Base-by-base conservation (phyloP, 140 eudicot genomes). In the Stevia rebaudiana region DNA sequence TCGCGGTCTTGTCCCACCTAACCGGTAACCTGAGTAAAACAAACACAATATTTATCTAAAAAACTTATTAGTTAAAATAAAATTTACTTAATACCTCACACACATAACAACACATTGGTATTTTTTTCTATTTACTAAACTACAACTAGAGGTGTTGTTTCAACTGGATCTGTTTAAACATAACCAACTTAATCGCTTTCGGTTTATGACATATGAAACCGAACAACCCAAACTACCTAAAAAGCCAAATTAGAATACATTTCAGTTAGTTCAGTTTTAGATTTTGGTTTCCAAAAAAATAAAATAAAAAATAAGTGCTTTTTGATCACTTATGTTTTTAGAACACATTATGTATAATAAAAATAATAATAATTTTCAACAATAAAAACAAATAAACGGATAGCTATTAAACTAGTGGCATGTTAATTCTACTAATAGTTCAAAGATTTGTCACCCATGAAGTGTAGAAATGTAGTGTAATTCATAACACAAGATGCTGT, bases 1-100 rank as follows among this genome's bases (percentile, higher is more conserved):
- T 85, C 13, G 69, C 90, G 15, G 87, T 82, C 86, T 85, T 92
- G 81, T 92, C 98, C 98, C 98, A 92, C 18, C 95, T 85, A 69
- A 92, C 98, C 0, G 98, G 98, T 54, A 88, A 83, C 84, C 98
- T 92, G 81, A 58, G 61, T 6, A 73, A 47, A 76, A 13, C 5
- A 41, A 16, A 49, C 12, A 48, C 30, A 49, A 22, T 4, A 16
- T 8, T 25, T 24, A 28, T 55, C 41, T 54, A 15, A 55, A 55
- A 21, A 22, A 15, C 11, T 23, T 13, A 49, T 37, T 37, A n/a
- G n/a, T n/a, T n/a, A n/a, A n/a, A n/a, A 37, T 37, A 37, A 37
- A 0, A 12, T 24, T 23, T 11, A 11, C 37, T 23, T 52, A 52
- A 23, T 12, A 24, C 17, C 16, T 18, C 36, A 52, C 36, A 52